phyloP scores from a whole-genome alignment of 2,329 filamentous ascomycete genomes.

The Penicillium occitanis region DNA sequence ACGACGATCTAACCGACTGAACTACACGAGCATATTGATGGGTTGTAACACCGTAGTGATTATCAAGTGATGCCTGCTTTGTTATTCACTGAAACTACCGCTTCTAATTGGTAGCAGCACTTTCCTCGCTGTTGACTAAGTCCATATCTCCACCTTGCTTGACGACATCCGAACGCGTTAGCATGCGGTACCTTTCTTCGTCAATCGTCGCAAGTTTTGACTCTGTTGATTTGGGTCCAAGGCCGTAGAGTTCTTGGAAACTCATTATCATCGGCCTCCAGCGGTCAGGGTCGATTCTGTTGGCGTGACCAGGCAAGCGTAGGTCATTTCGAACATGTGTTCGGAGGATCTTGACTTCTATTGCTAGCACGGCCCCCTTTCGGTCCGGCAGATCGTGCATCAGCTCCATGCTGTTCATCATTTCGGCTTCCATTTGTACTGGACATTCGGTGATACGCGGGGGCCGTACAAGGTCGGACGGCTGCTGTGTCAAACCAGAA shows the following conservation, averaged over 20 bases:
- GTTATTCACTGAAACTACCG: too few species aligned
- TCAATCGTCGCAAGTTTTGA: background rate
- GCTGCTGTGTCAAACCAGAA: background rate
- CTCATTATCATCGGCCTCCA: constrained; percentile 49
- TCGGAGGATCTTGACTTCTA: background rate
- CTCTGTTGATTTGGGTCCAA: constrained; percentile 18
- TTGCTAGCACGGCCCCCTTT: background rate
- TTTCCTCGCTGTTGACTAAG: background rate
- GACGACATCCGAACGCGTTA: background rate
- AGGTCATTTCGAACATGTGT: background rate
- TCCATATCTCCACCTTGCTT: constrained; percentile 1
- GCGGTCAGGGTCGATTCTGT: constrained; percentile 45
- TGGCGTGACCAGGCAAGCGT: constrained; percentile 26
- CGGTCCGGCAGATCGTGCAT: background rate
- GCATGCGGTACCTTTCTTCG: background rate
- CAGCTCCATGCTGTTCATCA: background rate
- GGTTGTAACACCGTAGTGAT: too few species aligned
- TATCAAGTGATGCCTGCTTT: too few species aligned
- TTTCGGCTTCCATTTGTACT: constrained; percentile 1
- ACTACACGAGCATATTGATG: background rate
- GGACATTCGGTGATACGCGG: background rate
- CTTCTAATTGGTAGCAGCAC: background rate
- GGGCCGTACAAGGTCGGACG: background rate
- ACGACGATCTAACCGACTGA: background rate
- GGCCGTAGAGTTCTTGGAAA: constrained; percentile 48